Percentiles rank a stretch among this genome's conserved stretches.
phyloP scores from a whole-genome alignment of 208 protist genomes.

The Acanthamoeba culbertsoni region DNA sequence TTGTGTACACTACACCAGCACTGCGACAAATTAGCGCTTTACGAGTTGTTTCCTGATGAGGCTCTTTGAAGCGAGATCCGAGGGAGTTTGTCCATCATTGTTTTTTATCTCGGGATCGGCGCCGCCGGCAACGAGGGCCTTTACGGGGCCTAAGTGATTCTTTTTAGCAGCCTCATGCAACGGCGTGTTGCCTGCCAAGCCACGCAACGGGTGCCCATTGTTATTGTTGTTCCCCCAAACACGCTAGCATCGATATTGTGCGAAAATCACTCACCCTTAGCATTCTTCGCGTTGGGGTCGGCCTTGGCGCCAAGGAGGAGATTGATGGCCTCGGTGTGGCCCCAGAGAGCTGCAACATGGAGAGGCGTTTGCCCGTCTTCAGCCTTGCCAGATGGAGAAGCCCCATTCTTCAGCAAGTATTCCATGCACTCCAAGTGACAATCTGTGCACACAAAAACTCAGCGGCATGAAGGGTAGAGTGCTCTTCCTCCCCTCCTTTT shows the following conservation, averaged over 20 bases:
- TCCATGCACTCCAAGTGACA: conserved; percentile 68
- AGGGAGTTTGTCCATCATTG: neutral
- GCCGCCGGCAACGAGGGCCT: neutral
- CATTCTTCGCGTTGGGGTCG: conserved; percentile 77
- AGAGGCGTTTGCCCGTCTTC: conserved; percentile 82
- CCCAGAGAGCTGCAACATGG: conserved; percentile 82
- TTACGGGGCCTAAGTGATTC: neutral
- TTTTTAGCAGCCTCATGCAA: conserved; percentile 79
- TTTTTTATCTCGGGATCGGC: neutral
- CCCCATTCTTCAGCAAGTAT: conserved; percentile 71
- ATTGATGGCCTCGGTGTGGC: conserved; percentile 66
- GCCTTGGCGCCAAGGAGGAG: conserved; percentile 77
- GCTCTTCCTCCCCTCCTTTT: neutral
- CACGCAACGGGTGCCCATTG: too few species aligned
- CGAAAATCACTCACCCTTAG: neutral
- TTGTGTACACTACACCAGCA: neutral
- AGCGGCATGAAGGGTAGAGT: too few species aligned
- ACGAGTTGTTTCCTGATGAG: neutral
- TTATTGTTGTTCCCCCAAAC: neutral
- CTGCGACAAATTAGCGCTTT: neutral
- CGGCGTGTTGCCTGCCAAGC: conserved; percentile 75
- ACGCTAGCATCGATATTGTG: neutral
- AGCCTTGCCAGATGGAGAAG: conserved; percentile 70
- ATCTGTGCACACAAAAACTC: neutral
- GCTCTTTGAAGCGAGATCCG: neutral